phyloP scores from a whole-genome alignment of 805 yeast species.

The Brettanomyces sp. region DNA sequence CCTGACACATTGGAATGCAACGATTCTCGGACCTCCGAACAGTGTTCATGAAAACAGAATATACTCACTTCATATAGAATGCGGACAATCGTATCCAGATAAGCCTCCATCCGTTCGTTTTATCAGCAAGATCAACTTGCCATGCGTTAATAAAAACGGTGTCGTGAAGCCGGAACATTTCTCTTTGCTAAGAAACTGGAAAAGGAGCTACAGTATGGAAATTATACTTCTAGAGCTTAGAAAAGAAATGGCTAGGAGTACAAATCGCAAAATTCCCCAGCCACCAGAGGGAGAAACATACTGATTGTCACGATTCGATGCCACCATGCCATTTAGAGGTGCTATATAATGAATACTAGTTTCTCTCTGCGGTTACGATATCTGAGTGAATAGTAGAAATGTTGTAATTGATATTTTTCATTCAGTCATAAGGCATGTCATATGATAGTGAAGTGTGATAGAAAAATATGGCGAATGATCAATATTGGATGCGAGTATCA shows the following conservation, averaged over 20 bases:
- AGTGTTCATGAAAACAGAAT: constrained; percentile 85
- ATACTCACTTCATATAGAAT: constrained; percentile 69
- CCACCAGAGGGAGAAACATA: constrained; percentile 79
- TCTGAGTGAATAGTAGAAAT: no score
- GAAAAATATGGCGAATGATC: no score
- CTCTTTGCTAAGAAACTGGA: constrained; percentile 75
- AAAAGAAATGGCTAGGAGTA: constrained; percentile 77
- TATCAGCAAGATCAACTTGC: constrained; percentile 77
- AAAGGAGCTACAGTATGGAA: constrained; percentile 86
- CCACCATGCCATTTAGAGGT: neutral
- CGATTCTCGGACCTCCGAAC: constrained; percentile 90
- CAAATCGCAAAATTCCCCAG: constrained; percentile 79
- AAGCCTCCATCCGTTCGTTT: constrained; percentile 79
- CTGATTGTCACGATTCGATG: constrained; percentile 1
- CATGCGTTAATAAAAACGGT: constrained; percentile 69
- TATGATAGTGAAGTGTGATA: no score
- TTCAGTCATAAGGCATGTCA: no score
- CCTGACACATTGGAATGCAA: constrained; percentile 96
- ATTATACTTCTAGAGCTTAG: constrained; percentile 82
- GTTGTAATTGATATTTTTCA: no score
- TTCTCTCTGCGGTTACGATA: no score
- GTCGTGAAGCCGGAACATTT: constrained; percentile 44
- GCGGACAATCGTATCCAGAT: constrained; percentile 83
- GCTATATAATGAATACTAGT: neutral
- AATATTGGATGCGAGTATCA: no score